A percentile compares a stretch with the other conserved stretches of the same genome.
Evolutionary conservation across 495 filamentous ascomycete species (phyloP).

Genomic region (Aspergillus ostianus): DNA sequence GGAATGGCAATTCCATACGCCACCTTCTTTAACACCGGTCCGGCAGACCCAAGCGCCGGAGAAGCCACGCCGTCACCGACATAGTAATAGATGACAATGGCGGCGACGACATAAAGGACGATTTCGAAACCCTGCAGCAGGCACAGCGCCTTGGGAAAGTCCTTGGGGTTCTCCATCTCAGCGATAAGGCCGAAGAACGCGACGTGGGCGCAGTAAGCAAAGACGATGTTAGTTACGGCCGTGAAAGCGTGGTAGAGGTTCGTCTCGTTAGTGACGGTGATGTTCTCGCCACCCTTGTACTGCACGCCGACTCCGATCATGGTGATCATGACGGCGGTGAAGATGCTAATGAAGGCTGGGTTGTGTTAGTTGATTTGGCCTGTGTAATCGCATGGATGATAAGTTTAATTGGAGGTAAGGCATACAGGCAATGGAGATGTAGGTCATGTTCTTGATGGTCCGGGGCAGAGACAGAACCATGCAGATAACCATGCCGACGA

Average conservation of each 20-base stretch:
- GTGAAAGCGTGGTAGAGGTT: slow-evolving; percentile 39
- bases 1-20: slow-evolving; percentile 79
- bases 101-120: slow-evolving; percentile 64
- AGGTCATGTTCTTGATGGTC: slow-evolving; percentile 60
- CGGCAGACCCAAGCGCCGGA: slow-evolving; percentile 69
- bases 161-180: slow-evolving; percentile 68
- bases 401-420: no score
- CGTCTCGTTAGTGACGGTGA: slow-evolving; percentile 30
- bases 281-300: slow-evolving; percentile 25
- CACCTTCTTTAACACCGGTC: slow-evolving; percentile 63
- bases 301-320: slow-evolving; percentile 66
- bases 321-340: slow-evolving; percentile 58
- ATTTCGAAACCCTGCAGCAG: slow-evolving; percentile 65
- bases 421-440: slow-evolving; percentile 64
- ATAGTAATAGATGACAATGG: slow-evolving; percentile 70
- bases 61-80: slow-evolving; percentile 63
- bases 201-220: slow-evolving; percentile 62
- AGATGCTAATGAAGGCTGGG: slow-evolving; percentile 35
- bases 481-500: slow-evolving; percentile 63
- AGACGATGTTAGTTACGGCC: slow-evolving; percentile 52
- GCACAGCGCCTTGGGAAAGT: slow-evolving; percentile 66
- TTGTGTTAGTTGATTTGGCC: neutral
- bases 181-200: slow-evolving; percentile 76
- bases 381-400: slow-evolving; percentile 50
- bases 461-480: slow-evolving; percentile 65